phyloP scores from a whole-genome alignment of 768 basidiomycete species.

The Mycena polygramma region DNA sequence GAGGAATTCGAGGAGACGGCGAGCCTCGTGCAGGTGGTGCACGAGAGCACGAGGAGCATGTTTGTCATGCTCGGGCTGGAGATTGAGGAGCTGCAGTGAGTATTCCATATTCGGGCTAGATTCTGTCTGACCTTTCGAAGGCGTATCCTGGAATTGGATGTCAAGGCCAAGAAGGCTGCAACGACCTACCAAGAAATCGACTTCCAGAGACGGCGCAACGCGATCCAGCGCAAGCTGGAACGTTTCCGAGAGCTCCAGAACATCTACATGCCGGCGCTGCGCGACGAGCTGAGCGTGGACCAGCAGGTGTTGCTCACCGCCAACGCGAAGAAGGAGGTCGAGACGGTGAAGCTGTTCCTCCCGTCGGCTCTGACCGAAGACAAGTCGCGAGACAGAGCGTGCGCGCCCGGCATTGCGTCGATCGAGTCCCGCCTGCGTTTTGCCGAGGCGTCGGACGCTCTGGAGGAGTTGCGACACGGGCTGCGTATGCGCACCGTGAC shows the following conservation, averaged over 20 bases:
- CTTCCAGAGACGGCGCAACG: not conserved
- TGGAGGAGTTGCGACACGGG: constrained; percentile 38
- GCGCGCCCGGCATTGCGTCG: constrained; percentile 18
- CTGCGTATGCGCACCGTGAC: constrained; percentile 40
- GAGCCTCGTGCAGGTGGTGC: constrained; percentile 13
- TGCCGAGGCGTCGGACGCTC: constrained; percentile 43
- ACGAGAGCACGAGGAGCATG: constrained; percentile 3
- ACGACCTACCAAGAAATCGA: constrained; percentile 37
- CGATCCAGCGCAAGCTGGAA: constrained; percentile 14
- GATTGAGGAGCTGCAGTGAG: constrained; percentile 23
- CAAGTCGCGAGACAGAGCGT: not conserved
- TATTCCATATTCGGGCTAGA: not conserved
- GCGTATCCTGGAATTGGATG: constrained; percentile 1
- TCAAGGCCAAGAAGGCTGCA: constrained; percentile 12
- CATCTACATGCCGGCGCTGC: constrained; percentile 11
- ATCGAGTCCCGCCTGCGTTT: constrained; percentile 39
- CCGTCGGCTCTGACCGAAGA: constrained; percentile 39
- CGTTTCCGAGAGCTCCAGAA: constrained; percentile 1
- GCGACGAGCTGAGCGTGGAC: not conserved
- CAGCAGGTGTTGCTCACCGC: not conserved
- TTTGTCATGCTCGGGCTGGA: constrained; percentile 1
- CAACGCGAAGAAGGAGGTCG: not conserved
- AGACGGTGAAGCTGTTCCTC: constrained; percentile 34
- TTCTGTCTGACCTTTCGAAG: not conserved
- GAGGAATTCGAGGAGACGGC: constrained; percentile 15